Evolutionary conservation across 306 rosid species (phyloP).

Genomic region (Gastrolobium villosum): DNA sequence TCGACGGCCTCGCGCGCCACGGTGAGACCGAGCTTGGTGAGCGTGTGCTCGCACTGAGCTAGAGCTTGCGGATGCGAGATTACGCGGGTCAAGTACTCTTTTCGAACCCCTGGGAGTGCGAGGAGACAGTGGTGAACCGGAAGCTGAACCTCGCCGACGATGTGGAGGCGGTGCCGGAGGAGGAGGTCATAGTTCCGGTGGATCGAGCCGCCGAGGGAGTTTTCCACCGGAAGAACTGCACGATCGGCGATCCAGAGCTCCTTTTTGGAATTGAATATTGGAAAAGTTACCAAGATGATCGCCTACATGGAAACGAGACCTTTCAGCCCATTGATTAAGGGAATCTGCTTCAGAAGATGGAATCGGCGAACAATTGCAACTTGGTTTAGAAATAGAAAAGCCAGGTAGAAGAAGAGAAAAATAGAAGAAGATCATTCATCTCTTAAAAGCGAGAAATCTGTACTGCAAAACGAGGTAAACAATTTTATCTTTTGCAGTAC

Average conservation of each 20-base stretch:
- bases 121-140: conserved; percentile 97
- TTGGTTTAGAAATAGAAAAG: too few species aligned
- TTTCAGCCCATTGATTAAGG: conserved; percentile 87
- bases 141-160: conserved; percentile 93
- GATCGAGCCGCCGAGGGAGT: conserved; percentile 96
- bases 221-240: conserved; percentile 86
- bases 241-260: conserved; percentile 98
- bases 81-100: conserved; percentile 79
- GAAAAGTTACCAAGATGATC: conserved; percentile 70
- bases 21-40: conserved; percentile 86
- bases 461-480: too few species aligned
- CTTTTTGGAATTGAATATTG: background rate
- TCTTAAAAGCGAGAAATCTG: too few species aligned
- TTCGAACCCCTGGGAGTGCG: conserved; percentile 86
- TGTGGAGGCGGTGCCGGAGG: conserved; percentile 95
- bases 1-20: conserved; percentile 95
- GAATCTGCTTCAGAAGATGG: conserved; percentile 78
- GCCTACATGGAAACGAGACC: conserved; percentile 67
- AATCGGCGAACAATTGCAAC: too few species aligned
- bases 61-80: conserved; percentile 97
- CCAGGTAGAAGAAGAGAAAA: too few species aligned
- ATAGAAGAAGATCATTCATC: too few species aligned
- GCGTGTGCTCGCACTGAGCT: conserved; percentile 85
- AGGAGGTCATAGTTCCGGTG: conserved; percentile 95
- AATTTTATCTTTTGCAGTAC: too few species aligned